Evolutionary conservation across 73 alveolate species (phyloP).

Genomic region (Tetrahymena borealis): DNA sequence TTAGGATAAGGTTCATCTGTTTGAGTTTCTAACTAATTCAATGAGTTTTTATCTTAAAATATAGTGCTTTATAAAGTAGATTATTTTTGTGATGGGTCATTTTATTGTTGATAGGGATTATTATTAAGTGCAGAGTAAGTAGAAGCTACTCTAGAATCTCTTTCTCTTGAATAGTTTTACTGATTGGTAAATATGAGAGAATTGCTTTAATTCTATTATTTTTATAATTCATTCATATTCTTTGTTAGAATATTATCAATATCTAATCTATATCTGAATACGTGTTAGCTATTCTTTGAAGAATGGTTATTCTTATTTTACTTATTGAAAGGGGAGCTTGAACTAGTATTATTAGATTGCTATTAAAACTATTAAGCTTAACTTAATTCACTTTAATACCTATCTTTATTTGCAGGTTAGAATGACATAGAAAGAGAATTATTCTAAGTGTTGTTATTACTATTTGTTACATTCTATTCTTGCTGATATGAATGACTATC

Average conservation of each 20-base stretch:
- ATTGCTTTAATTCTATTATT: no score
- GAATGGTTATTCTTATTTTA: not conserved
- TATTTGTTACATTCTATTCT: not conserved
- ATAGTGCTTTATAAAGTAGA: not conserved
- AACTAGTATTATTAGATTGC: not conserved
- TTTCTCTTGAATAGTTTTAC: not conserved
- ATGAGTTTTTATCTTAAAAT: not conserved
- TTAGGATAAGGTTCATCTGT: not conserved
- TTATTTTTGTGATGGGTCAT: not conserved
- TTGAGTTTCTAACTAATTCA: not conserved
- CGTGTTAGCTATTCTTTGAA: not conserved
- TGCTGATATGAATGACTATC: not conserved
- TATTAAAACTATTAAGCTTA: not conserved
- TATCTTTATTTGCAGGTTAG: no score
- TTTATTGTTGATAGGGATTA: not conserved
- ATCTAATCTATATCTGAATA: not conserved
- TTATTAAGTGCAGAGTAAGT: not conserved
- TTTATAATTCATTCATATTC: not conserved
- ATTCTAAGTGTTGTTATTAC: not conserved
- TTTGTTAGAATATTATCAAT: not conserved
- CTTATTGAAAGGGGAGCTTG: not conserved
- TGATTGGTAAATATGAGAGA: not conserved
- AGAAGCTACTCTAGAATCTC: not conserved
- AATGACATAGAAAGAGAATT: not conserved
- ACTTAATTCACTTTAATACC: no score